A percentile compares a stretch with the other conserved stretches of the same genome.
phyloP scores from a whole-genome alignment of 441 rosid genomes.

The Kokia cookei region DNA sequence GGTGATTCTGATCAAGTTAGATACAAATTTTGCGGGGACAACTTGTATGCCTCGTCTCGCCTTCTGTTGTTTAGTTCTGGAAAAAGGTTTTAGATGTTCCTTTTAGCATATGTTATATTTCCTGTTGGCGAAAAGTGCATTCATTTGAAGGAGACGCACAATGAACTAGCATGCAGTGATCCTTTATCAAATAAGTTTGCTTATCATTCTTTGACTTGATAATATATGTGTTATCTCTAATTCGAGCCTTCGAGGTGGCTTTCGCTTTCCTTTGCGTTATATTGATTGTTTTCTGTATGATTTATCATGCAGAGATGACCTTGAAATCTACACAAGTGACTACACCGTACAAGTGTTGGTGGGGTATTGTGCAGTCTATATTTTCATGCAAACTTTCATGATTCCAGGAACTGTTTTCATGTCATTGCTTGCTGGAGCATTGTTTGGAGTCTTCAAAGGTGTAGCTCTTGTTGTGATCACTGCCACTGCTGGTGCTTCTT shows the following conservation, averaged over 20 bases:
- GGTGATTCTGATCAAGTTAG: background rate
- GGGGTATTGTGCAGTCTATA: conserved; percentile 69
- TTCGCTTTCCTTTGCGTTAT: background rate
- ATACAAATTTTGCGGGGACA: background rate
- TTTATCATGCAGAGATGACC: conserved; percentile 54
- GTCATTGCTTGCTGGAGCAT: conserved; percentile 90
- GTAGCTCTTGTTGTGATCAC: conserved; percentile 75
- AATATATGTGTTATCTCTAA: background rate
- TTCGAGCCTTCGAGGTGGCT: background rate
- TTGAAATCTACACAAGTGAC: conserved; percentile 81
- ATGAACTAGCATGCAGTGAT: background rate
- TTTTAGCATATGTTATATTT: background rate
- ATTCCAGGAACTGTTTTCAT: conserved; percentile 89
- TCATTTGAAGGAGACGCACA: background rate
- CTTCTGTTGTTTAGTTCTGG: background rate
- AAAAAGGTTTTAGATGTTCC: background rate
- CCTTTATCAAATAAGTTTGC: background rate
- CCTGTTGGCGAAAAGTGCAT: background rate
- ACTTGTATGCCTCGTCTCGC: background rate
- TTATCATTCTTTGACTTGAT: background rate
- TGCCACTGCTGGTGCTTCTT: conserved; percentile 94
- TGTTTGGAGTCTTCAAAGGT: conserved; percentile 77
- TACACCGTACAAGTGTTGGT: conserved; percentile 77
- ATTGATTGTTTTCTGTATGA: background rate
- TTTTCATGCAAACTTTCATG: conserved; percentile 95